These are phyloP conservation scores for Talaromyces verruculosus DNA, from an alignment of 2,329 filamentous ascomycete species.

Conservation along the genomic window DNA sequence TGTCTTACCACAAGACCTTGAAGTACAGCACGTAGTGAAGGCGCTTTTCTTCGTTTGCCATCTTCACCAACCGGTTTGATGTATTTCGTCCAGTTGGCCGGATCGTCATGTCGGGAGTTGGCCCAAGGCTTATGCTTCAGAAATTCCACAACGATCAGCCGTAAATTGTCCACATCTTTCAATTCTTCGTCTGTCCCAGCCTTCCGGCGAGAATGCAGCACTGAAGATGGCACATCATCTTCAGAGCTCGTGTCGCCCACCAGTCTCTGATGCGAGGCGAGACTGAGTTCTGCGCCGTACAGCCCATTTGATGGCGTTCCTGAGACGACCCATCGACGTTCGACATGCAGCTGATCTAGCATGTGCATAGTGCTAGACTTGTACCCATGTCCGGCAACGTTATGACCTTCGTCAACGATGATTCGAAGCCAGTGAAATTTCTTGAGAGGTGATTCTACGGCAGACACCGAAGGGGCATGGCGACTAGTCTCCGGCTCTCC, in stretches of 20 bases:
- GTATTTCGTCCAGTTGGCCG: constrained; percentile 71
- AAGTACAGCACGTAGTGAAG: constrained; percentile 64
- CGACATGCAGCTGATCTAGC: constrained; percentile 56
- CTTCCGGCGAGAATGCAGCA: constrained; percentile 36
- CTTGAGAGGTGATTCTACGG: constrained; percentile 63
- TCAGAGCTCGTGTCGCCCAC: constrained; percentile 36
- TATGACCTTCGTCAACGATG: constrained; percentile 90
- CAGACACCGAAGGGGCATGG: constrained; percentile 43
- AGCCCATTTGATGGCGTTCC: constrained; percentile 85
- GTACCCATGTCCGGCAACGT: constrained; percentile 66
- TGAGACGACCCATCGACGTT: constrained; percentile 83
- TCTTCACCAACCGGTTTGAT: constrained; percentile 62
- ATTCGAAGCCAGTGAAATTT: constrained; percentile 80
- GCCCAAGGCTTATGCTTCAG: constrained; percentile 78
- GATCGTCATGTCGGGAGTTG: constrained; percentile 58
- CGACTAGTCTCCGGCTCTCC: constrained; percentile 53
- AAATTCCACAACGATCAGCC: constrained; percentile 67
- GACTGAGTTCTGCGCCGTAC: constrained; percentile 68
- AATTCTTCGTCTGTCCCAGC: constrained; percentile 54
- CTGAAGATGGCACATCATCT: constrained; percentile 32
- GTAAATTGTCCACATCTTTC: constrained; percentile 65
- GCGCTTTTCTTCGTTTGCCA: constrained; percentile 49
- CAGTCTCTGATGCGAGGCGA: constrained; percentile 45
- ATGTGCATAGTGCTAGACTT: constrained; percentile 60
- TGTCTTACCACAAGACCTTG: constrained; percentile 81